Conservation (phyloP, 805 yeast species). For the Metschnikowia arizonensis region DNA sequence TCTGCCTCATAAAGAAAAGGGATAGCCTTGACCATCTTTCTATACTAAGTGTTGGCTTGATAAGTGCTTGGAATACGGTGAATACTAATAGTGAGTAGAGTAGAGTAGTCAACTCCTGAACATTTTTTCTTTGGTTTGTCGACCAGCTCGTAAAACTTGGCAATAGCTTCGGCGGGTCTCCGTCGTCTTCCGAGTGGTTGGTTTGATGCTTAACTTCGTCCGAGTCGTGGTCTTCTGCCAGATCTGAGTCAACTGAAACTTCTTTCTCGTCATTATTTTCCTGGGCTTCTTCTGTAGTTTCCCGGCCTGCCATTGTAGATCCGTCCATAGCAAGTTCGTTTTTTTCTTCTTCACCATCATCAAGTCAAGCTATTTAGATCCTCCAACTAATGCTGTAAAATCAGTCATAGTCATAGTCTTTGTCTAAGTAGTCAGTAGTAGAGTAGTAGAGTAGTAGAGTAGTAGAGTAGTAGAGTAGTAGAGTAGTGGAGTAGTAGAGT, state of each 20-base stretch:
- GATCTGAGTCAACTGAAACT: slow-evolving; percentile 7
- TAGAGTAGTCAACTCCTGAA: too few relatives aligned
- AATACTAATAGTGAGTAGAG: too few relatives aligned
- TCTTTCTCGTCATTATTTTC: slow-evolving; percentile 17
- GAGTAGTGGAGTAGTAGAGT: too few relatives aligned
- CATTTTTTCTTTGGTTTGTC: slow-evolving; percentile 46
- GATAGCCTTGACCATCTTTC: too few relatives aligned
- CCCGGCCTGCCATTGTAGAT: slow-evolving; percentile 45
- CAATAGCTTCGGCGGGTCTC: slow-evolving; percentile 81
- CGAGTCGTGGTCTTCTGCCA: slow-evolving; percentile 19
- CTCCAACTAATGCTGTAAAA: slow-evolving; percentile 45
- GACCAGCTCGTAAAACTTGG: slow-evolving; percentile 58
- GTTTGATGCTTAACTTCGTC: slow-evolving; percentile 16
- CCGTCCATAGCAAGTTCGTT: slow-evolving; percentile 43
- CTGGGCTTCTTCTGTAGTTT: slow-evolving; percentile 19
- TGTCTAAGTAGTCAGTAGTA: too few relatives aligned
- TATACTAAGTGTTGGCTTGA: too few relatives aligned
- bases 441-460: too few relatives aligned
- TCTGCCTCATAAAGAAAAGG: too few relatives aligned
- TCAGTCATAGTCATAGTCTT: too few relatives aligned
- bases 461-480: too few relatives aligned
- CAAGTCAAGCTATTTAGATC: slow-evolving; percentile 13
- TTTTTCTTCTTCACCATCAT: slow-evolving; percentile 25
- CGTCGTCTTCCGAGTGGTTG: slow-evolving; percentile 32
- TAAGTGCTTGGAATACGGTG: too few relatives aligned